Percentiles rank a stretch among this genome's conserved stretches.
Conservation (phyloP, 2,329 filamentous ascomycete species). For the Hymenoscyphus albidus region DNA sequence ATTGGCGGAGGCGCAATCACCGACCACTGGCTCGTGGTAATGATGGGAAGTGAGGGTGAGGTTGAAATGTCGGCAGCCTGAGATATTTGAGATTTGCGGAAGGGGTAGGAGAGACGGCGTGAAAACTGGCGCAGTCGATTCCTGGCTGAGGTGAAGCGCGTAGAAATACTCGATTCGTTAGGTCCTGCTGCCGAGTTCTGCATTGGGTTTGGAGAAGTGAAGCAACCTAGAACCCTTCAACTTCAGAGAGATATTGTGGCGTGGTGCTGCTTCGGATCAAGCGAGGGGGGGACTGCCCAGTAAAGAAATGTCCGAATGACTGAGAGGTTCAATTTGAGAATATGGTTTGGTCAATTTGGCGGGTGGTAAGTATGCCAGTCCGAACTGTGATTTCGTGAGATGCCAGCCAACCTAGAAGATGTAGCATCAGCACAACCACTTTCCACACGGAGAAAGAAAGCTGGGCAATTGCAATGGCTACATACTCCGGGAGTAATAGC, state of each 20-base stretch:
- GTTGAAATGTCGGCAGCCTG: background rate
- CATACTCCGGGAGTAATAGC: background rate
- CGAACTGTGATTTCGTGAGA: background rate
- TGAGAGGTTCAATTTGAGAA: background rate
- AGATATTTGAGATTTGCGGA: slow-evolving; percentile 17
- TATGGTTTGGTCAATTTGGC: background rate
- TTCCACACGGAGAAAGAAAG: background rate
- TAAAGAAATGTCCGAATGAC: background rate
- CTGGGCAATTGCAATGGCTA: background rate
- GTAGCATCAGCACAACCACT: background rate
- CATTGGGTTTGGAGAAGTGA: slow-evolving; percentile 11
- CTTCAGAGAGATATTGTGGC: background rate
- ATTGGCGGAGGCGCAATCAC: background rate
- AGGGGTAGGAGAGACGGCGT: slow-evolving; percentile 17
- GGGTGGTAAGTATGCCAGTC: background rate
- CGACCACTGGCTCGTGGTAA: slow-evolving; percentile 15
- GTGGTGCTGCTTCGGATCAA: background rate
- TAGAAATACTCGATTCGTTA: slow-evolving; percentile 13
- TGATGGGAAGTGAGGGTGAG: slow-evolving; percentile 15
- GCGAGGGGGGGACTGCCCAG: background rate
- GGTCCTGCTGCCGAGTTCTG: slow-evolving; percentile 12
- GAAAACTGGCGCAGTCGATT: slow-evolving; percentile 23
- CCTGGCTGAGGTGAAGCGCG: slow-evolving; percentile 17
- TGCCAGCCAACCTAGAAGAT: background rate
- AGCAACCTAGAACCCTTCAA: background rate